A percentile compares a stretch with the other conserved stretches of the same genome.
Evolutionary conservation across 2,329 filamentous ascomycete species (phyloP).

Genomic region (Diaporthe australafricana): DNA sequence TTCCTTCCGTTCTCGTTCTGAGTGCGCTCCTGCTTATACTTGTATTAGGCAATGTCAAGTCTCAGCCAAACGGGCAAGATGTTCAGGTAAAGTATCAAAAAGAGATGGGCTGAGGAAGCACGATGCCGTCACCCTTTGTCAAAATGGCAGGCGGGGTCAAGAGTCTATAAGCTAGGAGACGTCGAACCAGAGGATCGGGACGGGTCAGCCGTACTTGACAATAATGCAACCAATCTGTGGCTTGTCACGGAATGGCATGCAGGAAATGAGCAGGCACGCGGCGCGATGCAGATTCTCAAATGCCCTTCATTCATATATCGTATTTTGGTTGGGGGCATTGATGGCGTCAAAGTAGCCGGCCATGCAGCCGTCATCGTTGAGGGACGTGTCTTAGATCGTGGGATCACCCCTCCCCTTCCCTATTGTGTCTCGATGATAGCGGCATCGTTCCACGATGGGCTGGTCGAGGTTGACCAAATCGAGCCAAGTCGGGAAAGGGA

Average conservation of each 20-base stretch:
- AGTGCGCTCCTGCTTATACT: background rate
- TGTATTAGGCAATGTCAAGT: background rate
- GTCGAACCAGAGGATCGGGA: constrained; percentile 16
- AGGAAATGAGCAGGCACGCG: background rate
- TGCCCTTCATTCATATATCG: background rate
- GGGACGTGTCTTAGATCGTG: constrained; percentile 30
- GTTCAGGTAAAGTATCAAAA: no score
- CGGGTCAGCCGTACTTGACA: background rate
- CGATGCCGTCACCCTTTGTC: constrained; percentile 3
- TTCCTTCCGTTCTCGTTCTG: background rate
- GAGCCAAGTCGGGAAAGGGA: background rate
- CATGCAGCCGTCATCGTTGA: constrained; percentile 31
- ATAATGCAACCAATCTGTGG: background rate
- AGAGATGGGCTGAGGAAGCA: background rate
- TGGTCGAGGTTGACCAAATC: background rate
- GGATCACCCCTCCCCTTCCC: background rate
- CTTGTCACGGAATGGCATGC: background rate
- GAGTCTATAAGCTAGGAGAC: background rate
- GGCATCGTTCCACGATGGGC: constrained; percentile 17
- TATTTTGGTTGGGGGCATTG: background rate
- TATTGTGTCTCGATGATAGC: background rate
- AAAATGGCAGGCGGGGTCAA: constrained; percentile 5
- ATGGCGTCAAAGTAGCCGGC: background rate
- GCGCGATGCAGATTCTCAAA: background rate
- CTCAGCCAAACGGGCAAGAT: background rate